Percentiles rank a stretch among this genome's conserved stretches.
Evolutionary conservation across 2,329 filamentous ascomycete genomes (phyloP).

Genomic region (Aaosphaeria pasadenensis): DNA sequence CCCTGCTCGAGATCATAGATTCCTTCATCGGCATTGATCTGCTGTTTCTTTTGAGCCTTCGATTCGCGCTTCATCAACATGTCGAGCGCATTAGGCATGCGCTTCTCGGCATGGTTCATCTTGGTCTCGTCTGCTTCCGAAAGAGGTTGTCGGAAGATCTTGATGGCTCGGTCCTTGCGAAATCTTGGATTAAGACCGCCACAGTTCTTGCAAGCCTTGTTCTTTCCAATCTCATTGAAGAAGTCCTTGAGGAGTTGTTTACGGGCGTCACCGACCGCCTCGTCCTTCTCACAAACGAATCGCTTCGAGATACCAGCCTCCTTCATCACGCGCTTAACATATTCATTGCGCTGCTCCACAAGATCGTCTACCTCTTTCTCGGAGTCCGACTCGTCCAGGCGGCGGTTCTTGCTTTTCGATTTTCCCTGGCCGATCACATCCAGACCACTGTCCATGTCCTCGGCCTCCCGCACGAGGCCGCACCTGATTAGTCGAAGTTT

Average conservation of each 20-base stretch:
- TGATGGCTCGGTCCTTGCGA: conserved; percentile 86
- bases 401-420: conserved; percentile 17
- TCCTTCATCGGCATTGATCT: conserved; percentile 61
- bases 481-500: conserved; percentile 83
- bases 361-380: conserved; percentile 60
- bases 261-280: conserved; percentile 75
- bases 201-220: conserved; percentile 68
- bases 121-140: conserved; percentile 70
- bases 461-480: conserved; percentile 71
- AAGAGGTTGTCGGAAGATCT: conserved; percentile 86
- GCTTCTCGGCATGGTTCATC: conserved; percentile 70
- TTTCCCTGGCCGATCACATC: conserved; percentile 38
- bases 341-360: conserved; percentile 59
- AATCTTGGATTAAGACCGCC: conserved; percentile 62
- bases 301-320: conserved; percentile 48
- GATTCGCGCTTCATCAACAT: conserved; percentile 51
- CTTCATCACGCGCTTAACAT: conserved; percentile 70
- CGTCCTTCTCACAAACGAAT: conserved; percentile 66
- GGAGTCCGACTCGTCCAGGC: conserved; percentile 53
- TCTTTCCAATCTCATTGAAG: conserved; percentile 66
- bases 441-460: conserved; percentile 47
- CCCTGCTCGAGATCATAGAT: conserved; percentile 60
- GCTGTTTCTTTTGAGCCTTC: conserved; percentile 39
- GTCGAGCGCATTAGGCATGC: conserved; percentile 67
- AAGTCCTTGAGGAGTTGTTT: conserved; percentile 78